Percentiles rank a stretch among this genome's conserved stretches.
Conservation (phyloP, 768 basidiomycete genomes). For the Hebeloma cylindrosporum region DNA sequence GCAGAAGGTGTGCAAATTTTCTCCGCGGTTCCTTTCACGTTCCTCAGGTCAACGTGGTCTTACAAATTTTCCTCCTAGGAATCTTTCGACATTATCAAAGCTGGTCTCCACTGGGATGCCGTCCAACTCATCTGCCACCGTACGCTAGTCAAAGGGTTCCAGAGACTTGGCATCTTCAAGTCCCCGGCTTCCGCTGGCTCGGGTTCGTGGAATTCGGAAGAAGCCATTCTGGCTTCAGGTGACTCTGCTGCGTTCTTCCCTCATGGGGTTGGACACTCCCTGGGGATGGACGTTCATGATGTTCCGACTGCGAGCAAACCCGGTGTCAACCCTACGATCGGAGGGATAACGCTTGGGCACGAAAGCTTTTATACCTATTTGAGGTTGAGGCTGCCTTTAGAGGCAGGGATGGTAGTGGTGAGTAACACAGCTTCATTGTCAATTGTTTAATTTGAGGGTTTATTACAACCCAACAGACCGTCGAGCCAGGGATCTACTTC, state of each 20-base stretch:
- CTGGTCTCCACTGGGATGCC: conserved; percentile 88
- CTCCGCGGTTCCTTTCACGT: conserved; percentile 3
- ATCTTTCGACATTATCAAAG: conserved; percentile 66
- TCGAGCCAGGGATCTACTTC: conserved; percentile 91
- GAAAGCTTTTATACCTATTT: conserved; percentile 78
- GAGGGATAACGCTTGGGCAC: conserved; percentile 40
- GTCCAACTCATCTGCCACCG: conserved; percentile 84
- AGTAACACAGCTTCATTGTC: conserved; percentile 30
- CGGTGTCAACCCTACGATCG: conserved; percentile 51
- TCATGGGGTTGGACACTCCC: conserved; percentile 87
- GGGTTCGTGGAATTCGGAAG: conserved; percentile 59
- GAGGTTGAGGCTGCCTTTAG: conserved; percentile 71
- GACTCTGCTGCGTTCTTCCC: conserved; percentile 89
- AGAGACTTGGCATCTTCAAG: conserved; percentile 83
- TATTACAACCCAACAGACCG: conserved; percentile 51
- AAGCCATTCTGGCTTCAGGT: conserved; percentile 74
- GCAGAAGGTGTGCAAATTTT: conserved; percentile 62
- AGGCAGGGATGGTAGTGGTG: conserved; percentile 84
- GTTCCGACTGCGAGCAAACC: conserved; percentile 83
- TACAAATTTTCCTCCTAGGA: conserved; percentile 37
- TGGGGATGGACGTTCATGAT: conserved; percentile 95
- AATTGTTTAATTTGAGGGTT: conserved; percentile 1
- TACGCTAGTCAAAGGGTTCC: conserved; percentile 78
- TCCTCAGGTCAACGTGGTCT: background rate
- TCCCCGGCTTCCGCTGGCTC: conserved; percentile 46